Conservation (phyloP, 805 yeast species). For the Komagataella ulmi region DNA sequence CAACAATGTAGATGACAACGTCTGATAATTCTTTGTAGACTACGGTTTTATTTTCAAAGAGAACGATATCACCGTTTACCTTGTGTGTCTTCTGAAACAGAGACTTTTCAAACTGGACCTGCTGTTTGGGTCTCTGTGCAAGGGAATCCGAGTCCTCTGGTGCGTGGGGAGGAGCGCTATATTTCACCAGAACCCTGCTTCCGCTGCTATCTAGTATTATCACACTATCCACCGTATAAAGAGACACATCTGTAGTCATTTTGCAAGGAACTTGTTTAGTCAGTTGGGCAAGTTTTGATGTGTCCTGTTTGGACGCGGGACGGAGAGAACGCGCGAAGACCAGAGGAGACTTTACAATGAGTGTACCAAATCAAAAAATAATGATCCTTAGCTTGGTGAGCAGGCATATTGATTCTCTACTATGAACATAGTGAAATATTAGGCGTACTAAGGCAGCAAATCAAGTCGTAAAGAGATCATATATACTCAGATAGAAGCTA, state of each 20-base stretch:
- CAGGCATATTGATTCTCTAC: not conserved
- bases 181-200: conserved; percentile 69
- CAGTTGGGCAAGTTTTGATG: not conserved
- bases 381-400: not conserved
- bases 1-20: conserved; percentile 56
- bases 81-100: conserved; percentile 69
- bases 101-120: conserved; percentile 61
- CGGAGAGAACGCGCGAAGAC: not conserved
- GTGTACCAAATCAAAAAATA: not conserved
- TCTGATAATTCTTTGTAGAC: conserved; percentile 84
- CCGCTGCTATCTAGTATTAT: conserved; percentile 76
- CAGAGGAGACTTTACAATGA: not conserved
- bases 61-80: conserved; percentile 64
- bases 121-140: conserved; percentile 30
- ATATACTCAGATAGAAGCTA: not conserved
- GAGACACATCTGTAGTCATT: conserved; percentile 27
- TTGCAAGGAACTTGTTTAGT: not conserved
- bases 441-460: not conserved
- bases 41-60: conserved; percentile 67
- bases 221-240: conserved; percentile 74
- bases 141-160: conserved; percentile 20
- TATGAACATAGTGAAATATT: not conserved
- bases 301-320: not conserved
- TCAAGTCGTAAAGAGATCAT: not conserved
- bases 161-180: conserved; percentile 57